Percentiles rank a stretch among this genome's conserved stretches.
phyloP scores from a whole-genome alignment of 768 basidiomycete species.

The Brasilioporus rufonigricans region DNA sequence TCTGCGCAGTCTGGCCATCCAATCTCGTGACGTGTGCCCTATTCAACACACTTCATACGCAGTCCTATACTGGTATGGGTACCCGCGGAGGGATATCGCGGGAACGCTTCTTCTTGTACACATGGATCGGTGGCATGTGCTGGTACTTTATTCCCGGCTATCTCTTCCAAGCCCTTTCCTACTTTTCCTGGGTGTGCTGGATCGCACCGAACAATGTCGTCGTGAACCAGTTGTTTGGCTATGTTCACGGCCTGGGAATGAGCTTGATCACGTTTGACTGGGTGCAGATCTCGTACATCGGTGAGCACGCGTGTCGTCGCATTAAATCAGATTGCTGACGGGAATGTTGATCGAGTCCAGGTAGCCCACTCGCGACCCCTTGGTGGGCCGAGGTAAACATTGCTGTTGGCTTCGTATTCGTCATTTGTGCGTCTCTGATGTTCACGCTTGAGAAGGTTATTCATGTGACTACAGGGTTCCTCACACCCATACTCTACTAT shows the following conservation, averaged over 20 bases:
- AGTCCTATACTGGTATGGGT: constrained; percentile 43
- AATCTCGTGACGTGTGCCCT: constrained; percentile 67
- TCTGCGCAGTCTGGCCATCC: constrained; percentile 68
- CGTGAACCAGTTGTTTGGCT: constrained; percentile 78
- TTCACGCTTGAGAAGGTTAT: constrained; percentile 51
- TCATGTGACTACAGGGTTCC: constrained; percentile 46
- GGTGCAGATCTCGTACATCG: constrained; percentile 54
- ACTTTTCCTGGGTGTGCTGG: constrained; percentile 63
- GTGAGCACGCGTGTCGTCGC: neutral
- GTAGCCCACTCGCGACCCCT: constrained; percentile 65
- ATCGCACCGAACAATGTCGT: constrained; percentile 66
- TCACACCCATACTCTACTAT: constrained; percentile 65
- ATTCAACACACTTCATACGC: constrained; percentile 72
- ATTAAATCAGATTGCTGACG: neutral
- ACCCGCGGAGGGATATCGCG: constrained; percentile 47
- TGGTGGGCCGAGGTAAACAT: constrained; percentile 85
- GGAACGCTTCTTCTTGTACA: constrained; percentile 49
- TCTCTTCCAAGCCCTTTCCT: constrained; percentile 62
- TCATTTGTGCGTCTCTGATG: constrained; percentile 52
- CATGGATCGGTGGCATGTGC: constrained; percentile 30
- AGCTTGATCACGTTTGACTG: constrained; percentile 80
- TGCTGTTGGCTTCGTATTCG: constrained; percentile 56
- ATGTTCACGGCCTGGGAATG: constrained; percentile 55
- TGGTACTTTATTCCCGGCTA: constrained; percentile 73
- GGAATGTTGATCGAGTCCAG: constrained; percentile 2